Base-by-base conservation (phyloP, 139 green algal species). In the Chlamydomonas eustigma region DNA sequence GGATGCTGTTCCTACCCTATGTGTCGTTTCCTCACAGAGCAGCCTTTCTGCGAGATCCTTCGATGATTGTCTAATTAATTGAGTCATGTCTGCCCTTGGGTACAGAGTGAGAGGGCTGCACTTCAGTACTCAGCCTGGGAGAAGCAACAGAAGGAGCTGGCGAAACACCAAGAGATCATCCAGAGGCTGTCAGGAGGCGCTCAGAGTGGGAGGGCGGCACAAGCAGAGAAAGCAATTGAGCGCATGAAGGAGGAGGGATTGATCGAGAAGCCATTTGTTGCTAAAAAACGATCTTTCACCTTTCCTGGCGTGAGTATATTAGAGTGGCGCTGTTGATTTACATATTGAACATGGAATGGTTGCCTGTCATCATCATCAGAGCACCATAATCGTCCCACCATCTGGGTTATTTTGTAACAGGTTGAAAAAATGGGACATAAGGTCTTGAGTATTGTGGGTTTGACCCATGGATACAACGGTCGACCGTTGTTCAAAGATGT, bases 171-270 rank as follows among this genome's bases (percentile, higher is more conserved):
- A 73, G 82, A 89, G 51, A 80, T 89, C 67, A 84, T 91, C 31
- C 75, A 82, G 72, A 74, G 78, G 3, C 76, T 87, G 73, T 79
- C 82, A 70, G 85, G 85, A 0, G 85, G 85, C 1, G 83, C 82
- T 31, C 85, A 90, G 81, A 88, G 82, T 51, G 85, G 85, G 6
- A 78, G 85, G 2, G 85, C 85, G 1, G 74, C 82, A 3, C 82
- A 90, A n/a, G 96, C 96, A 12, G 85, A 98, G 79, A 99, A 98
- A 86, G 75, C 85, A 67, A 78, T 99, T 50, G 95, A 97, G 76
- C 87, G 87, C 68, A 89, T 99, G 44, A 89, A 87, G 70, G 78
- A 73, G 12, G 89, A 94, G 63, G 91, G 87, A 1, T 78, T 91
- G 0, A 86, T 96, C 25, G 82, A 90, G 68, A 97, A 96, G 86